Evolutionary conservation across 75 land plant species (phyloP).

Genomic region (Gnetum montanum): DNA sequence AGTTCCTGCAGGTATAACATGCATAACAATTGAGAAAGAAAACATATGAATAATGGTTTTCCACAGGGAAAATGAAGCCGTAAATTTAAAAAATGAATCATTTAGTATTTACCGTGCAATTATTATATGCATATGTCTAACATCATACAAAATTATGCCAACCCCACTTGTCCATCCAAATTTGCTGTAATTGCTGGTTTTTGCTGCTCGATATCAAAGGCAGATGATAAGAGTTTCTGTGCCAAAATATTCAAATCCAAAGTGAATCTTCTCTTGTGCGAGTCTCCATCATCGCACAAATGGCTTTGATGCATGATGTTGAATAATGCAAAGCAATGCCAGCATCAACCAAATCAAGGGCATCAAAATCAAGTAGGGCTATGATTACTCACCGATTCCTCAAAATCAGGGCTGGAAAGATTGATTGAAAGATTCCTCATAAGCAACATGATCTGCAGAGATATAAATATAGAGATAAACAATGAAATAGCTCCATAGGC

Average conservation of each 20-base stretch:
- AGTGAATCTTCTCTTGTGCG: not conserved
- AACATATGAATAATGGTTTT: too few relatives aligned
- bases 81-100: too few relatives aligned
- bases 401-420: conserved; percentile 80
- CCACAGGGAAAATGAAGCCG: too few relatives aligned
- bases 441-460: conserved; percentile 59
- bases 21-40: too few relatives aligned
- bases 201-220: not conserved
- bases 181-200: not conserved
- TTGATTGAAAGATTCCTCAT: conserved; percentile 84
- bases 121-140: too few relatives aligned
- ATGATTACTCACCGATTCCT: conserved; percentile 49
- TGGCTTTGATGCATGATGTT: not conserved
- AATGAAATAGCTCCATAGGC: too few relatives aligned
- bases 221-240: not conserved
- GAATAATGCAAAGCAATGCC: not conserved
- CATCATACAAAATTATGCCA: not conserved
- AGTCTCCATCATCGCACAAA: not conserved
- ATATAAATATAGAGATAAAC: too few relatives aligned
- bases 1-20: too few relatives aligned
- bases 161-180: not conserved
- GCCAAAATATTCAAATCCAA: not conserved
- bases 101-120: too few relatives aligned
- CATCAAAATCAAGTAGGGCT: not conserved
- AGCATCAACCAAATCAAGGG: too few relatives aligned